phyloP scores from a whole-genome alignment of 1,284 basidiomycete genomes.

The Pascua guehoae region DNA sequence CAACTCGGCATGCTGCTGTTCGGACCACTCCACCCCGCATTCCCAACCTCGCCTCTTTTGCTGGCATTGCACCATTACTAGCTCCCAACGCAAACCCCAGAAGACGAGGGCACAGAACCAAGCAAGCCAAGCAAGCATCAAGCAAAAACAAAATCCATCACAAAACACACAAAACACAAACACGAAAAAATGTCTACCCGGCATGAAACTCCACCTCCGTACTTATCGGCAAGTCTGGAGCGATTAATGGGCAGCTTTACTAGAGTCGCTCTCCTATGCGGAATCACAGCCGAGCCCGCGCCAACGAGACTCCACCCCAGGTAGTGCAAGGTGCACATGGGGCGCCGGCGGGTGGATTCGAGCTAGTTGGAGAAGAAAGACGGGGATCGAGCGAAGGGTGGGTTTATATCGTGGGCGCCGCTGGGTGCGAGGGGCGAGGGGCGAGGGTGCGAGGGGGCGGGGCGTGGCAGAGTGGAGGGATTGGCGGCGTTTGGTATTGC shows the following conservation, averaged over 20 bases:
- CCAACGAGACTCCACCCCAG: background rate
- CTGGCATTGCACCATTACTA: too few species aligned
- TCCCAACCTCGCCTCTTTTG: too few species aligned
- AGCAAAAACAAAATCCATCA: background rate
- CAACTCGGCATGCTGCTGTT: too few species aligned
- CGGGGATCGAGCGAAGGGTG: background rate
- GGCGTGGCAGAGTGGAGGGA: too few species aligned
- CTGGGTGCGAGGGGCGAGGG: background rate
- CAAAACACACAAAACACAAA: too few species aligned
- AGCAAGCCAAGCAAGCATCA: too few species aligned
- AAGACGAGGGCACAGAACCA: too few species aligned
- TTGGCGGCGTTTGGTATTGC: too few species aligned
- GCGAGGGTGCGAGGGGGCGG: background rate
- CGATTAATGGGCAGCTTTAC: conserved; percentile 21
- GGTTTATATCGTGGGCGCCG: background rate
- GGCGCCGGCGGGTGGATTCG: conserved; percentile 7
- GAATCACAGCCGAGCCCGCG: background rate
- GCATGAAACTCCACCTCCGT: conserved; percentile 19
- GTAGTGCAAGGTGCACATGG: background rate
- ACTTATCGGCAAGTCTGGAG: conserved; percentile 6
- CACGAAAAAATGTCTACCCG: conserved; percentile 17
- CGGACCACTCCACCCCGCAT: too few species aligned
- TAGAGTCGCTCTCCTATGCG: conserved; percentile 12
- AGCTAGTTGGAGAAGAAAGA: background rate
- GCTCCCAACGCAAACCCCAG: too few species aligned